Percentiles rank a stretch among this genome's conserved stretches.
Evolutionary conservation across 2,329 filamentous ascomycete species (phyloP).

Genomic region (Diaporthe sp.): DNA sequence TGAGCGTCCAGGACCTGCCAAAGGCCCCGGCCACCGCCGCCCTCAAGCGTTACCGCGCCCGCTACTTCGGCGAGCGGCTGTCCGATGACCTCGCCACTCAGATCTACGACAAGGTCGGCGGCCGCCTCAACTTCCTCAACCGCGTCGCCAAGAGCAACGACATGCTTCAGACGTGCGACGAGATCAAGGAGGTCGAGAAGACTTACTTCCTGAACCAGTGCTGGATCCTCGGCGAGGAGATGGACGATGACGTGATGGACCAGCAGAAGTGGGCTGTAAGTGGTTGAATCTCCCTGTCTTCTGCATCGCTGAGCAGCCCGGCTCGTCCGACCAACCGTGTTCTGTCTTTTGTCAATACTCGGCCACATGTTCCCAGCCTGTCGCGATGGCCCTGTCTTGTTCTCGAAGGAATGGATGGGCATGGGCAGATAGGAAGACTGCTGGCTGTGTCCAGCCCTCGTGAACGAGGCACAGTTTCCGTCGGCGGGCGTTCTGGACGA

Average conservation of each 20-base stretch:
- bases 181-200: slow-evolving; percentile 77
- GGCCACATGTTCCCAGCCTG: neutral
- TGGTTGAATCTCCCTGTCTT: slow-evolving; percentile 44
- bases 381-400: neutral
- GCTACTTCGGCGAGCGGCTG: slow-evolving; percentile 78
- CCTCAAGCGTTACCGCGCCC: slow-evolving; percentile 82
- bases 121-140: slow-evolving; percentile 88
- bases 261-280: slow-evolving; percentile 90
- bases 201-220: slow-evolving; percentile 85
- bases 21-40: slow-evolving; percentile 84
- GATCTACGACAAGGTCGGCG: slow-evolving; percentile 89
- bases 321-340: neutral
- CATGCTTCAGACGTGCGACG: slow-evolving; percentile 81
- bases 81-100: slow-evolving; percentile 73
- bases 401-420: neutral
- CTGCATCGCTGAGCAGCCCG: neutral
- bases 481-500: neutral
- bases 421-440: neutral
- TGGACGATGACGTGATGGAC: slow-evolving; percentile 78
- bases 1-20: slow-evolving; percentile 85
- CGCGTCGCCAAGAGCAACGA: slow-evolving; percentile 88
- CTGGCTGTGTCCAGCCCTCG: neutral
- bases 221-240: slow-evolving; percentile 79
- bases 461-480: neutral
- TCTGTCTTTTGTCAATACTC: neutral